A percentile compares a stretch with the other conserved stretches of the same genome.
These are phyloP conservation scores for Luffa acutangula DNA, from an alignment of 306 rosid species.

Conservation along the genomic window DNA sequence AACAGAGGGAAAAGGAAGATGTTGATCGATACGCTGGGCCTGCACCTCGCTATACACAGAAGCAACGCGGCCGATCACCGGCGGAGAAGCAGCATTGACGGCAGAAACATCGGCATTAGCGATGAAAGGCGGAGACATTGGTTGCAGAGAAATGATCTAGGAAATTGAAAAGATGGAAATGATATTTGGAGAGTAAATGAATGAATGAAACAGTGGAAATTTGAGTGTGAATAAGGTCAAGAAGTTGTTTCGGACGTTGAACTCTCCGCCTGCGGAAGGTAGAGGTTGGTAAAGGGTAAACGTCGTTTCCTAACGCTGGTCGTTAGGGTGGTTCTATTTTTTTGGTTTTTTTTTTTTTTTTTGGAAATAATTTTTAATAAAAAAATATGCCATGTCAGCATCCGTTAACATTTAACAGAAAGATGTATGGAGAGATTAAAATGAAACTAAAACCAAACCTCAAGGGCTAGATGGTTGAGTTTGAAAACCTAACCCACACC, in stretches of 20 bases:
- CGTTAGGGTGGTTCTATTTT: not conserved
- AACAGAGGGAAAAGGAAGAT: constrained; percentile 78
- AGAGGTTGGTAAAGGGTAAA: not conserved
- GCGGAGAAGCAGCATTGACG: not conserved
- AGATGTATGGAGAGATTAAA: no score
- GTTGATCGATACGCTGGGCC: constrained; percentile 51
- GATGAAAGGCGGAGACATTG: not conserved
- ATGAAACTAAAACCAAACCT: no score
- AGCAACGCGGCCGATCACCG: constrained; percentile 19
- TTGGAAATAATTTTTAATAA: no score
- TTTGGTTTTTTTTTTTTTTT: not conserved
- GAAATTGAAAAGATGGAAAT: not conserved
- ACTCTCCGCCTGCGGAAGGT: not conserved
- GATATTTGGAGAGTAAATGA: not conserved
- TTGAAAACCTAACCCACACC: no score
- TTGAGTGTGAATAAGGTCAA: not conserved
- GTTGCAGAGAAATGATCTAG: not conserved
- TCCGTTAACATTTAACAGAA: no score
- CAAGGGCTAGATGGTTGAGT: no score
- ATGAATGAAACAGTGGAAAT: not conserved
- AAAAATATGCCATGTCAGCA: no score
- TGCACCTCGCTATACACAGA: constrained; percentile 72
- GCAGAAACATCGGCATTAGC: not conserved
- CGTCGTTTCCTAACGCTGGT: not conserved
- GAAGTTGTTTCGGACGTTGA: not conserved